These are phyloP conservation scores for Perkinsus chesapeaki DNA, from an alignment of 169 alveolate genomes.

Conservation along the genomic window DNA sequence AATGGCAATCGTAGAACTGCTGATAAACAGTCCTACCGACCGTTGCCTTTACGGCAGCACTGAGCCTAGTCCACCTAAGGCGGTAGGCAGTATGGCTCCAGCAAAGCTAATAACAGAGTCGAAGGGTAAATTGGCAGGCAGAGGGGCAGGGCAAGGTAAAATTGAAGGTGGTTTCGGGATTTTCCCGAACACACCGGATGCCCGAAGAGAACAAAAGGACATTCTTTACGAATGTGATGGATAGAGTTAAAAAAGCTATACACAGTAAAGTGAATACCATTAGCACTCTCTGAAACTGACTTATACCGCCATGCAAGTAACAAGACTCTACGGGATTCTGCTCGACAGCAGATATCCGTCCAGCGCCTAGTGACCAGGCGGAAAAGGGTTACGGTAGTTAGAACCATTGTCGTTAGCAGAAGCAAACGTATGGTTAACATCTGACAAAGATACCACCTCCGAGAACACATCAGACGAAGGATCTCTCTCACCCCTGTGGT, in stretches of 20 bases:
- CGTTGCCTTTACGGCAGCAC: neutral
- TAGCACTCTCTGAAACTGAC: neutral
- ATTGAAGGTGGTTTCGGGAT: neutral
- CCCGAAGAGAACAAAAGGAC: neutral
- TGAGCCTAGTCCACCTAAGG: neutral
- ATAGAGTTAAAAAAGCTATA: neutral
- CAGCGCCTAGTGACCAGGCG: slow-evolving; percentile 6
- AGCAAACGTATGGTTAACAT: neutral
- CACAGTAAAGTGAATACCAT: neutral
- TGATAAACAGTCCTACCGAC: neutral
- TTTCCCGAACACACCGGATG: neutral
- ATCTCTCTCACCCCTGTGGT: slow-evolving; percentile 18
- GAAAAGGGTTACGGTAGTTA: neutral
- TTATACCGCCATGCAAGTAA: neutral
- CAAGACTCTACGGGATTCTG: no score
- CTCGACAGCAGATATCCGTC: no score
- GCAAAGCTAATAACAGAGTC: neutral
- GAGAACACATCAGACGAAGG: neutral
- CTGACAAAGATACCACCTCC: neutral
- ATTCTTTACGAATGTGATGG: neutral
- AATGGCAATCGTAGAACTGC: neutral
- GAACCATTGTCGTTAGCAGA: neutral
- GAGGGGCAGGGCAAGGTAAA: neutral
- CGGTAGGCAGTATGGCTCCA: neutral
- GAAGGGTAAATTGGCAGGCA: neutral